phyloP scores from a whole-genome alignment of 768 basidiomycete species.

The Termitomyces sp. region DNA sequence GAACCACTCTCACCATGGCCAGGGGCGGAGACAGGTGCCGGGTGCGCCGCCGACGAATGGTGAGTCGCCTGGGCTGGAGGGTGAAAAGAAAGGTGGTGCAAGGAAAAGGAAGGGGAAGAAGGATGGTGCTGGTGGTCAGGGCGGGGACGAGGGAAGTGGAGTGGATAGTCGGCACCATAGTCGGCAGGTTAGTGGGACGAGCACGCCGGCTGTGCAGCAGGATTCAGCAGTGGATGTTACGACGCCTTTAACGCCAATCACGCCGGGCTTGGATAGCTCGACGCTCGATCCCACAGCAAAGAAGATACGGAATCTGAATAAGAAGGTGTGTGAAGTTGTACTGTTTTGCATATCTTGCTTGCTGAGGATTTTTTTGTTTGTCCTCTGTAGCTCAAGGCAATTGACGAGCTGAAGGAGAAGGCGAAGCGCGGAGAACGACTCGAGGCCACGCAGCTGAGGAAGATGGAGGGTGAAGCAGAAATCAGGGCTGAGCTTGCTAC shows the following conservation, averaged over 20 bases:
- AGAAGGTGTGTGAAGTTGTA: constrained; percentile 63
- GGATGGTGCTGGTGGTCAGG: constrained; percentile 27
- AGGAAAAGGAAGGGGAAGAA: constrained; percentile 46
- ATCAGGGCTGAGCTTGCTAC: constrained; percentile 70
- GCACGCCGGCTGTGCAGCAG: constrained; percentile 8
- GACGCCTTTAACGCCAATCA: constrained; percentile 38
- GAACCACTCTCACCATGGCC: constrained; percentile 4
- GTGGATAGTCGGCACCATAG: constrained; percentile 28
- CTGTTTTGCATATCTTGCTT: background rate
- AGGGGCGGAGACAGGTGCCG: constrained; percentile 60
- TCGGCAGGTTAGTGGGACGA: constrained; percentile 12
- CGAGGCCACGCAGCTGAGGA: constrained; percentile 93
- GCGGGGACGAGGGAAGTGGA: constrained; percentile 37
- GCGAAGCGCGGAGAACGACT: constrained; percentile 83
- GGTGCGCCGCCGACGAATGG: constrained; percentile 47
- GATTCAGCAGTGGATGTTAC: constrained; percentile 15
- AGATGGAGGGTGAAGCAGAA: constrained; percentile 88
- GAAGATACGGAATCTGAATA: constrained; percentile 91
- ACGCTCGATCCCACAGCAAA: constrained; percentile 75
- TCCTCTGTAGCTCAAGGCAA: constrained; percentile 80
- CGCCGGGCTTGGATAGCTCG: constrained; percentile 49
- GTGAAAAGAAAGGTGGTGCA: constrained; percentile 20
- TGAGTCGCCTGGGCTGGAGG: constrained; percentile 36
- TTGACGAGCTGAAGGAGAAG: constrained; percentile 95
- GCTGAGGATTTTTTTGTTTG: background rate